Evolutionary conservation across 1,284 basidiomycete species (phyloP).

Genomic region (Cryptococcus deneoformans): DNA sequence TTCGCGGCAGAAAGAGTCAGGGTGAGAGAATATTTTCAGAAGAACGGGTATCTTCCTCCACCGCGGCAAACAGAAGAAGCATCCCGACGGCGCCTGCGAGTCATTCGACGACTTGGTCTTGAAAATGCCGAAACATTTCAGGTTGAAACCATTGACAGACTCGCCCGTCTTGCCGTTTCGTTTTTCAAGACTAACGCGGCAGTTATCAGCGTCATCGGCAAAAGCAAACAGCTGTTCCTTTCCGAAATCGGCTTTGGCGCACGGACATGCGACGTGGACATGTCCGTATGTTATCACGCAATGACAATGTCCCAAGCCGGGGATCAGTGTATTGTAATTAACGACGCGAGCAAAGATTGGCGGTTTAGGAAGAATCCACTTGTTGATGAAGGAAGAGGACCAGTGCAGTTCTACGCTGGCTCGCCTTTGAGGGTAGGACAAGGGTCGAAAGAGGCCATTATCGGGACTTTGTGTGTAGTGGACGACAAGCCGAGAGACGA

Average conservation of each 20-base stretch:
- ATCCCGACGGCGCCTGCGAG: conserved; percentile 27
- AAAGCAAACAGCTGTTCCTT: conserved; percentile 25
- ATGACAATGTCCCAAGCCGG: conserved; percentile 16
- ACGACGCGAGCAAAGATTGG: conserved; percentile 37
- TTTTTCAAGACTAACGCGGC: conserved; percentile 31
- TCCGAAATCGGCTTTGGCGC: conserved; percentile 26
- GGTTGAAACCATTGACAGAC: conserved; percentile 28
- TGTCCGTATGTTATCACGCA: conserved; percentile 34
- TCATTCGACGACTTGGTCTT: conserved; percentile 36
- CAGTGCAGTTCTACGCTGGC: conserved; percentile 32
- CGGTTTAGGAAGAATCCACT: conserved; percentile 32
- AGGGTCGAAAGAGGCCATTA: conserved; percentile 23
- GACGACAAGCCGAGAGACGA: conserved; percentile 22
- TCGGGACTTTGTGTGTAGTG: conserved; percentile 36
- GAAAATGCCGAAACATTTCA: conserved; percentile 19
- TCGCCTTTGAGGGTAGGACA: conserved; percentile 32
- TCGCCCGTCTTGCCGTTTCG: conserved; percentile 29
- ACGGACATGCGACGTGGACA: conserved; percentile 21
- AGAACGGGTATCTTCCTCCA: conserved; percentile 35
- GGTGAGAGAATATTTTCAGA: conserved; percentile 27
- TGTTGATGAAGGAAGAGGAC: conserved; percentile 14
- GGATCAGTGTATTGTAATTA: conserved; percentile 26
- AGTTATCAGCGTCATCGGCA: conserved; percentile 31
- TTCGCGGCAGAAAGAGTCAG: conserved; percentile 21
- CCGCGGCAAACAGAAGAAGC: conserved; percentile 31